Percentiles rank a stretch among this genome's conserved stretches.
Conservation (phyloP, 345 rosid genomes). For the Conringia planisiliqua region DNA sequence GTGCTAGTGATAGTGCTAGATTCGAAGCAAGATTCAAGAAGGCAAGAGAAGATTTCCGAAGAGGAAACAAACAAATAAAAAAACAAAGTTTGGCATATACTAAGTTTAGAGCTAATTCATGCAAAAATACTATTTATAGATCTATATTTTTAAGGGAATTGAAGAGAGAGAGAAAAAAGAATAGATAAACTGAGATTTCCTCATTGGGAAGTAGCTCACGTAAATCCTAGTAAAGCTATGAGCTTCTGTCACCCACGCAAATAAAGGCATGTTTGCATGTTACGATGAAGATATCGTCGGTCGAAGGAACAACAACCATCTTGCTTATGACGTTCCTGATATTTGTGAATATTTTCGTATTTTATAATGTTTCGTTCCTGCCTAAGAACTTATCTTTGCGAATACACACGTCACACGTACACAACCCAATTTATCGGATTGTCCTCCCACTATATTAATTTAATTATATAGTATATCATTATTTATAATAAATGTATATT, state of each 20-base stretch:
- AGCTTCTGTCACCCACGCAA: slow-evolving; percentile 26
- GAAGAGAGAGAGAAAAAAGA: background rate
- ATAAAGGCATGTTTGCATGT: slow-evolving; percentile 16
- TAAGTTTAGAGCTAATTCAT: background rate
- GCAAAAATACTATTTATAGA: background rate
- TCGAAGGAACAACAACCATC: slow-evolving; percentile 2
- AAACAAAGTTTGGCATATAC: background rate
- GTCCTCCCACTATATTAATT: no score
- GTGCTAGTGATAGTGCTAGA: no score
- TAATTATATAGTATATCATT: background rate
- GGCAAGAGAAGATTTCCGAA: background rate
- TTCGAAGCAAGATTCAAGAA: background rate
- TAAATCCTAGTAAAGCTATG: slow-evolving; percentile 7
- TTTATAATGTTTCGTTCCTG: background rate
- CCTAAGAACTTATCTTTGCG: background rate
- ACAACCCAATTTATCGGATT: background rate
- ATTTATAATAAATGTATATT: no score
- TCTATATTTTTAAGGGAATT: background rate
- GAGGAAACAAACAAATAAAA: slow-evolving; percentile 6
- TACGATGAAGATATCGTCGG: slow-evolving; percentile 4
- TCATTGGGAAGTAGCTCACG: slow-evolving; percentile 19
- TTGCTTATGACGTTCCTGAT: background rate
- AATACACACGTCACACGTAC: background rate
- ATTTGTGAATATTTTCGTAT: background rate
- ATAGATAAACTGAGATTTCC: background rate